Conservation (phyloP, 495 filamentous ascomycete genomes). For the Rusavskia elegans region DNA sequence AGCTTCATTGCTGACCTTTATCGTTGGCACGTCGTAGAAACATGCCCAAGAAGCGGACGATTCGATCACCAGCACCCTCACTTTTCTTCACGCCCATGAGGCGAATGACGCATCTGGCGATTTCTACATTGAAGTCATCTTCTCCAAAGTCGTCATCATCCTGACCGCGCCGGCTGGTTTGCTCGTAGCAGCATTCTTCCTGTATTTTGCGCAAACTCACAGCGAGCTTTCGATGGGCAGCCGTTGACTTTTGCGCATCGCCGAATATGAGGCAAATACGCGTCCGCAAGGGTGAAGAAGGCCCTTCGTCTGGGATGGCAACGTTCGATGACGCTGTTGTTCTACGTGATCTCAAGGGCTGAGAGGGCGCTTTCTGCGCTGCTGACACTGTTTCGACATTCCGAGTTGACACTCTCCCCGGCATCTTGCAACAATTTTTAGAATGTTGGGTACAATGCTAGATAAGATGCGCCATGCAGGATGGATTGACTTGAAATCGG, state of each 20-base stretch:
- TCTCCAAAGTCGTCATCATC: conserved; percentile 51
- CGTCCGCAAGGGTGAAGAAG: conserved; percentile 51
- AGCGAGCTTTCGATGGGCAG: conserved; percentile 75
- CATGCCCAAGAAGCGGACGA: conserved; percentile 67
- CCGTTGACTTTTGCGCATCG: conserved; percentile 76
- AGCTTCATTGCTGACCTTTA: conserved; percentile 46
- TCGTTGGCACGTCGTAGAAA: conserved; percentile 73
- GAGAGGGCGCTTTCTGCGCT: conserved; percentile 39
- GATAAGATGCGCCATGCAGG: too few relatives aligned
- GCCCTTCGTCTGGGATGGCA: conserved; percentile 57
- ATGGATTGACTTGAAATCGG: too few relatives aligned
- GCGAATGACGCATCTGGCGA: conserved; percentile 64
- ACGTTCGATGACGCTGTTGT: conserved; percentile 46
- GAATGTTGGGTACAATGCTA: neutral
- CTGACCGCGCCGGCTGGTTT: conserved; percentile 25
- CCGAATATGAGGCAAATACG: conserved; percentile 68
- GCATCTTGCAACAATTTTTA: conserved; percentile 26
- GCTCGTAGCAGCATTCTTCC: conserved; percentile 59
- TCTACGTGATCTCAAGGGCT: conserved; percentile 31
- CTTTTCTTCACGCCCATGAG: conserved; percentile 81
- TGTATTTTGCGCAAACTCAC: conserved; percentile 76
- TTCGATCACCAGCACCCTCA: conserved; percentile 74
- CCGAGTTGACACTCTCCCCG: conserved; percentile 42
- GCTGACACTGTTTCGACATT: conserved; percentile 34
- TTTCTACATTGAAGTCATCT: conserved; percentile 72